A percentile compares a stretch with the other conserved stretches of the same genome.
Conservation (phyloP, 163 green algal genomes). For the Smithsoniella earleae region DNA sequence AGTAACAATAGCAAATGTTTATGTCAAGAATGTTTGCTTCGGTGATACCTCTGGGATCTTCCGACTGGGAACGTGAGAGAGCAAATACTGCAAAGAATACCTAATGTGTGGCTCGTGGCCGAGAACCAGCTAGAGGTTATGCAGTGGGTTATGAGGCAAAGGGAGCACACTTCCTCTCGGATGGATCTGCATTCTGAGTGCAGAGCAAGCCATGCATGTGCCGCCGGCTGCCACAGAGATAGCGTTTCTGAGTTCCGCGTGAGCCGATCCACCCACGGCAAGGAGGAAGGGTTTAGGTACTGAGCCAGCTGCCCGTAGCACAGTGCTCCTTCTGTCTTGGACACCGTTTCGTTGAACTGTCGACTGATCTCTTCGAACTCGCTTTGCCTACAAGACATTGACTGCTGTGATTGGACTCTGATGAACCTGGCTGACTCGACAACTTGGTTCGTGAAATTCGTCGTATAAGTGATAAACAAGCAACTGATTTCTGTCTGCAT, state of each 20-base stretch:
- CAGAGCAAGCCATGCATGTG: not conserved
- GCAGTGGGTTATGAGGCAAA: too few relatives aligned
- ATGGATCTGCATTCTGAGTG: not conserved
- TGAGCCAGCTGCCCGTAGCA: slow-evolving; percentile 9
- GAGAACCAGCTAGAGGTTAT: not conserved
- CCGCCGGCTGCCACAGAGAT: not conserved
- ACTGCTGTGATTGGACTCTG: too few relatives aligned
- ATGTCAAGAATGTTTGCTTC: too few relatives aligned
- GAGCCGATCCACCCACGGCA: not conserved
- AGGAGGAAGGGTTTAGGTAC: not conserved
- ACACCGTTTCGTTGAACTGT: not conserved
- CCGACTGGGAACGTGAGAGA: too few relatives aligned
- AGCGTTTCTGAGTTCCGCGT: not conserved
- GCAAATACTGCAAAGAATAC: too few relatives aligned
- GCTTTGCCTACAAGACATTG: slow-evolving; percentile 10
- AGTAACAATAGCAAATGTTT: too few relatives aligned
- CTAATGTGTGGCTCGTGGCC: not conserved
- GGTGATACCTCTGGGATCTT: too few relatives aligned
- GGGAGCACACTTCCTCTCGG: not conserved
- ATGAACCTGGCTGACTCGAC: too few relatives aligned
- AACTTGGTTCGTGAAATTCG: too few relatives aligned
- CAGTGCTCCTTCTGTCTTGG: not conserved
- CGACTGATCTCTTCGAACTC: not conserved
- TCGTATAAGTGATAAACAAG: too few relatives aligned
- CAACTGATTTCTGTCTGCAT: too few relatives aligned